phyloP scores from a whole-genome alignment of 23 red algal species.

The Rhodosorus marinus region DNA sequence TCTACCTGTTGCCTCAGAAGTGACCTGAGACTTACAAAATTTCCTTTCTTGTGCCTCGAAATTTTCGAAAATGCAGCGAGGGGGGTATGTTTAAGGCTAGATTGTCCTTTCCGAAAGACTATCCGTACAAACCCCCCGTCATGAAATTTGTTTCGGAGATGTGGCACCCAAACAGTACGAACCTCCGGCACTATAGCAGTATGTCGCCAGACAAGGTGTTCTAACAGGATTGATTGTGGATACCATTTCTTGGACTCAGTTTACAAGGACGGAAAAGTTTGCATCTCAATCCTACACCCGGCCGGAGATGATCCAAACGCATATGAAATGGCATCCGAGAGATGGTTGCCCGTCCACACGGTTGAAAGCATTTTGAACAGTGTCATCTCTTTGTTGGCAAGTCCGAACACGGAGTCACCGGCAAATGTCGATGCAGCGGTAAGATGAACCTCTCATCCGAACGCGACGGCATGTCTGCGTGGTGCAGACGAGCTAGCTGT shows the following conservation, averaged over 20 bases:
- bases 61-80: constrained; percentile 21
- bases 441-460: too few relatives aligned
- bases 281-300: constrained; percentile 92
- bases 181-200: too few relatives aligned
- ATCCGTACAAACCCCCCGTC: constrained; percentile 85
- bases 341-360: constrained; percentile 92
- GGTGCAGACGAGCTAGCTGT: neutral
- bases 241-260: constrained; percentile 29
- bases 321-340: constrained; percentile 87
- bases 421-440: constrained; percentile 97
- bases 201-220: too few relatives aligned
- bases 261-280: constrained; percentile 86
- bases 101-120: constrained; percentile 83
- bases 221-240: too few relatives aligned
- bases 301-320: constrained; percentile 84
- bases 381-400: constrained; percentile 89
- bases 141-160: constrained; percentile 85
- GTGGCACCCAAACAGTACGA: constrained; percentile 98
- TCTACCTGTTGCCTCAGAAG: too few relatives aligned
- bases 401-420: constrained; percentile 87
- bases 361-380: constrained; percentile 88
- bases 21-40: too few relatives aligned
- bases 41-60: neutral
- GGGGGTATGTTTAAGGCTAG: constrained; percentile 88
- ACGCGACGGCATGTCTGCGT: neutral